A percentile compares a stretch with the other conserved stretches of the same genome.
Conservation (phyloP, 371 early-diverging fungal genomes). For the Actinomucor elegans region DNA sequence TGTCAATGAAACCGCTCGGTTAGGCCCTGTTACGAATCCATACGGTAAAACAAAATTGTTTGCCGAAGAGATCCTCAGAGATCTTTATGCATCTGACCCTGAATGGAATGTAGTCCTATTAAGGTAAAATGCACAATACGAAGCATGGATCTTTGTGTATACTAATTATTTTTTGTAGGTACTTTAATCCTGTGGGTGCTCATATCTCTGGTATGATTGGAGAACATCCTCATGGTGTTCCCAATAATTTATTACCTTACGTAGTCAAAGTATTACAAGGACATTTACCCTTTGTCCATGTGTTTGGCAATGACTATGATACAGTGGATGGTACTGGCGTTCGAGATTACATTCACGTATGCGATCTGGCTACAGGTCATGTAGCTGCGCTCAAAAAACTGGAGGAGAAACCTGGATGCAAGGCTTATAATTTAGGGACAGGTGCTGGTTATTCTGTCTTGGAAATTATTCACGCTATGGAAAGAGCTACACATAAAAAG, state of each 20-base stretch:
- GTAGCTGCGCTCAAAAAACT: conserved; percentile 75
- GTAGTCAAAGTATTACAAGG: conserved; percentile 82
- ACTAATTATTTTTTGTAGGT: too few species aligned
- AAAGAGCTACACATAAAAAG: conserved; percentile 59
- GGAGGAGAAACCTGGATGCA: conserved; percentile 54
- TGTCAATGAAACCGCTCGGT: conserved; percentile 60
- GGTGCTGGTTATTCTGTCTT: conserved; percentile 86
- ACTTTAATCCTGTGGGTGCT: conserved; percentile 93
- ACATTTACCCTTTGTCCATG: conserved; percentile 66
- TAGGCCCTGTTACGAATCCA: conserved; percentile 75
- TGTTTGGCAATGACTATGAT: conserved; percentile 83
- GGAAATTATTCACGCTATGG: conserved; percentile 82
- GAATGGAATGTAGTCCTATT: conserved; percentile 70
- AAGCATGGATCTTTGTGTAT: neutral
- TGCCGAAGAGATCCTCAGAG: conserved; percentile 78
- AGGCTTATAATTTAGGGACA: conserved; percentile 84
- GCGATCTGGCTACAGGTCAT: conserved; percentile 86
- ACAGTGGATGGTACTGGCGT: conserved; percentile 93
- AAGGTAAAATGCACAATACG: conserved; percentile 43
- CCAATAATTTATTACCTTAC: conserved; percentile 90
- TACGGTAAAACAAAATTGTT: conserved; percentile 88
- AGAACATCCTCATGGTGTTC: conserved; percentile 82
- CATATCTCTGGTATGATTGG: conserved; percentile 86
- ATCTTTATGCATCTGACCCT: conserved; percentile 57
- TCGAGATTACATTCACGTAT: conserved; percentile 90